These are phyloP conservation scores for Niveomyces coronatus DNA, from an alignment of 2,329 filamentous ascomycete species.

Conservation along the genomic window DNA sequence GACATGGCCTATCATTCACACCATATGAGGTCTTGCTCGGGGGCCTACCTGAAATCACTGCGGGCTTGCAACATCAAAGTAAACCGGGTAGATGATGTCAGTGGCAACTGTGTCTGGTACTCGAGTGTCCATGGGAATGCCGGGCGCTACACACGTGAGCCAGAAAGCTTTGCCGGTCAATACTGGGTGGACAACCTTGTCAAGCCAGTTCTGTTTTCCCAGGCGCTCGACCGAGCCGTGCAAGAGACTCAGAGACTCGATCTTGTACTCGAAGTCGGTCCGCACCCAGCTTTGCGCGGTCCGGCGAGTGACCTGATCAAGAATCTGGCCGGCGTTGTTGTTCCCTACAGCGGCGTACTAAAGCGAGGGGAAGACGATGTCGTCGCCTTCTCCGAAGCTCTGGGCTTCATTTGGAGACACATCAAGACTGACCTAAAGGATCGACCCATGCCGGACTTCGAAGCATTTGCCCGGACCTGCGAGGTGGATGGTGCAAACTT, in stretches of 20 bases:
- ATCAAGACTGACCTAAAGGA: not conserved
- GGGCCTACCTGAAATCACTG: not conserved
- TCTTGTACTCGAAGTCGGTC: slow-evolving; percentile 10
- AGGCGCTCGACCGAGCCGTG: slow-evolving; percentile 3
- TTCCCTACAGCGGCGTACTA: not conserved
- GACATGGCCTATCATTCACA: slow-evolving; percentile 8
- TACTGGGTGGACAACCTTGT: slow-evolving; percentile 13
- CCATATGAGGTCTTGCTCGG: slow-evolving; percentile 5
- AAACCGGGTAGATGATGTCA: not conserved
- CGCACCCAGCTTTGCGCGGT: slow-evolving; percentile 23
- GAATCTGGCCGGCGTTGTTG: not conserved
- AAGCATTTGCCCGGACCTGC: too few relatives aligned
- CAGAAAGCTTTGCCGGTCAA: not conserved
- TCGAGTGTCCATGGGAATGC: not conserved
- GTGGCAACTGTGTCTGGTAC: not conserved
- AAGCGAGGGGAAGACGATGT: slow-evolving; percentile 1
- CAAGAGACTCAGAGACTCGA: not conserved
- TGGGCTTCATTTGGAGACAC: slow-evolving; percentile 8
- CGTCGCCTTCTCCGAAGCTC: slow-evolving; percentile 12
- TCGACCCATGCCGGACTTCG: too few relatives aligned
- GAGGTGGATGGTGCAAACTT: too few relatives aligned
- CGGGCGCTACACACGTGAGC: not conserved
- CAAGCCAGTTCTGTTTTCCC: slow-evolving; percentile 6
- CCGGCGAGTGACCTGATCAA: slow-evolving; percentile 21
- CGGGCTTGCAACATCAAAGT: not conserved